phyloP scores from a whole-genome alignment of 169 alveolate species.

The Eimeria acervulina region DNA sequence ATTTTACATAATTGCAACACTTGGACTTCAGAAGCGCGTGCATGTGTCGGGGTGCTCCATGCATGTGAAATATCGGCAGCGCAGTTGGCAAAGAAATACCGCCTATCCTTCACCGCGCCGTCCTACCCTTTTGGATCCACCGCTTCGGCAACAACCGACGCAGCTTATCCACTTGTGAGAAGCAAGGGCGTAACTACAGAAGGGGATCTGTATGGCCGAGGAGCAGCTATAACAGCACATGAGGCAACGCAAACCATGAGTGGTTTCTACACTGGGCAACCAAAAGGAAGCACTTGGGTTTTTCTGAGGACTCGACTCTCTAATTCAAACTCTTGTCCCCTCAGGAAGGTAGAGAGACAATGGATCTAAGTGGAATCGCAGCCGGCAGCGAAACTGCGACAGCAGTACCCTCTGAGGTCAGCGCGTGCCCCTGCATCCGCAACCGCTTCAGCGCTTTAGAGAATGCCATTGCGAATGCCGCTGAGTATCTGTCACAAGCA shows the following conservation, averaged over 20 bases:
- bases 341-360: not conserved
- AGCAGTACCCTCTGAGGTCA: not conserved
- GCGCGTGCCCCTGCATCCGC: not conserved
- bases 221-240: not conserved
- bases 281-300: not conserved
- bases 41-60: not conserved
- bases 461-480: not conserved
- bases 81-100: constrained; percentile 46
- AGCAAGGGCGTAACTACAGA: not conserved
- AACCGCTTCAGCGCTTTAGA: not conserved
- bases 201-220: not conserved
- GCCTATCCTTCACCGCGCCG: constrained; percentile 4
- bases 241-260: not conserved
- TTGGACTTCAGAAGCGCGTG: not conserved
- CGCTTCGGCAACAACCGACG: not conserved
- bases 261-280: not conserved
- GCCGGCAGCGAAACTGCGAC: not conserved
- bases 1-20: no score
- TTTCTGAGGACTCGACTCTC: not conserved
- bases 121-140: not conserved
- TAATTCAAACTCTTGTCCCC: not conserved
- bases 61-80: constrained; percentile 22
- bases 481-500: not conserved
- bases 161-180: not conserved
- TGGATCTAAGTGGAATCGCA: not conserved